Percentiles rank a stretch among this genome's conserved stretches.
Evolutionary conservation across 345 rosid species (phyloP).

Genomic region (Triadica sebifera): DNA sequence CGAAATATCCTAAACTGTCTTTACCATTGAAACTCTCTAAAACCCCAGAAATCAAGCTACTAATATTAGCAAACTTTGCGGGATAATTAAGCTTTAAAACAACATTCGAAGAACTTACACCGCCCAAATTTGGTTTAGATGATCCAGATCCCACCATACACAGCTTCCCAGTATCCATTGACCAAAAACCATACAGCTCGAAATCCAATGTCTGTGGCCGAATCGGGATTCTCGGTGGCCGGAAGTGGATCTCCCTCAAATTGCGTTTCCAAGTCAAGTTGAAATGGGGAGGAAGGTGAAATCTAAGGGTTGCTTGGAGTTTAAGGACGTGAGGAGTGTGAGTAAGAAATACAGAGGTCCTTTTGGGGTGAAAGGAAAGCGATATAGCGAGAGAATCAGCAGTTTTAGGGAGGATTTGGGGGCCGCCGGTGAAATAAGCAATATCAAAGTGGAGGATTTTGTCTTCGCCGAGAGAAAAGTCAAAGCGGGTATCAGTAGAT

Average conservation of each 20-base stretch:
- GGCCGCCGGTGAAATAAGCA: slow-evolving; percentile 57
- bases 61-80: slow-evolving; percentile 36
- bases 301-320: slow-evolving; percentile 23
- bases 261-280: slow-evolving; percentile 19
- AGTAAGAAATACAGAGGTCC: slow-evolving; percentile 19
- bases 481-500: slow-evolving; percentile 16
- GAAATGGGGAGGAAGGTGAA: slow-evolving; percentile 17
- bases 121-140: slow-evolving; percentile 30
- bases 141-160: slow-evolving; percentile 84
- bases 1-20: slow-evolving; percentile 38
- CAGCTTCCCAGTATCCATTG: slow-evolving; percentile 60
- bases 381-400: not conserved
- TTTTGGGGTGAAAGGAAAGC: slow-evolving; percentile 31
- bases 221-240: slow-evolving; percentile 51
- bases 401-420: slow-evolving; percentile 26
- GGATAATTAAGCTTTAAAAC: slow-evolving; percentile 67
- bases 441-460: slow-evolving; percentile 32
- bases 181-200: slow-evolving; percentile 66
- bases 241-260: slow-evolving; percentile 41
- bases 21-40: slow-evolving; percentile 46
- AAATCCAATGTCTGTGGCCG: slow-evolving; percentile 33
- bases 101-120: slow-evolving; percentile 30
- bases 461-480: slow-evolving; percentile 18
- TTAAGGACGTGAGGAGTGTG: slow-evolving; percentile 24
- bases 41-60: slow-evolving; percentile 59